Conservation (phyloP, 441 rosid genomes). For the Erodium trifolium region DNA sequence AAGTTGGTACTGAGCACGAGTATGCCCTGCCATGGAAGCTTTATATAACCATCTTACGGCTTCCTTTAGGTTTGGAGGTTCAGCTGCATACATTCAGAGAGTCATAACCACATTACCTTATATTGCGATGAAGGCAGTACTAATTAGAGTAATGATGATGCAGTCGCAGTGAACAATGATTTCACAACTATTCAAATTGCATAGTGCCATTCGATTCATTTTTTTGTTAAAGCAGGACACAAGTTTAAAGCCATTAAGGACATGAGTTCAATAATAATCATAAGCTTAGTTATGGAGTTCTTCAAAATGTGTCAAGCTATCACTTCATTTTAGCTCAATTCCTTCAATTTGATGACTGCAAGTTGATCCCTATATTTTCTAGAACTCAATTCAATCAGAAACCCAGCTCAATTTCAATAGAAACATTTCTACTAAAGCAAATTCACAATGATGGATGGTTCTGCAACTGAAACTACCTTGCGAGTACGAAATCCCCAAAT, state of each 20-base stretch:
- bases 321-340: not conserved
- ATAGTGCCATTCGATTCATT: not conserved
- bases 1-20: conserved; percentile 23
- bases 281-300: not conserved
- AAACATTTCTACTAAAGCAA: not conserved
- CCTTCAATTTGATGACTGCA: not conserved
- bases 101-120: not conserved
- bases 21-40: conserved; percentile 19
- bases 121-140: too few relatives aligned
- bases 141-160: too few relatives aligned
- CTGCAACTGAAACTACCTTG: conserved; percentile 38
- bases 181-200: too few relatives aligned
- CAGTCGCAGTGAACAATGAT: too few relatives aligned
- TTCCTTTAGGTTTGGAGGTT: conserved; percentile 21
- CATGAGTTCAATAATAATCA: not conserved
- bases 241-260: not conserved
- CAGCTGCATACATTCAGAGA: conserved; percentile 19
- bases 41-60: conserved; percentile 17
- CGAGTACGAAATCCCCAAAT: conserved; percentile 66
- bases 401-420: not conserved
- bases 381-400: not conserved
- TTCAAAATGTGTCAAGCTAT: not conserved
- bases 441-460: not conserved
- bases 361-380: too few relatives aligned
- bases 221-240: not conserved